These are phyloP conservation scores for Brassica rapa DNA, from an alignment of 345 rosid species.

Conservation along the genomic window DNA sequence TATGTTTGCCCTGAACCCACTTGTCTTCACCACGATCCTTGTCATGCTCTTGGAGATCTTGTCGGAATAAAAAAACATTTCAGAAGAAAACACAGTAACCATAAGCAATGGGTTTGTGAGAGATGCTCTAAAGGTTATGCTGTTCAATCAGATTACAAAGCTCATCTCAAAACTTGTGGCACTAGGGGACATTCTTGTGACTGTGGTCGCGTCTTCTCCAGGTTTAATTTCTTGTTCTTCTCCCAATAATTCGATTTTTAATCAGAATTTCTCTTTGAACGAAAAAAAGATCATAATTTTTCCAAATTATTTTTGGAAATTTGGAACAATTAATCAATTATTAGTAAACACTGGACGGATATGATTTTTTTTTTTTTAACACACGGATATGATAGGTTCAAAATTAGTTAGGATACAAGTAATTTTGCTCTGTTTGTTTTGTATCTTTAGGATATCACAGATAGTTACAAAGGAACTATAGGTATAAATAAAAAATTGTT, in stretches of 20 bases:
- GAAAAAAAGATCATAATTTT: neutral
- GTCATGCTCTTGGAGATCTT: conserved; percentile 84
- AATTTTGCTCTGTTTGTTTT: conserved; percentile 21
- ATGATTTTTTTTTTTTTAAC: neutral
- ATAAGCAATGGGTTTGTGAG: conserved; percentile 81
- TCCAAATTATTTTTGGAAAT: neutral
- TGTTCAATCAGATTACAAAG: conserved; percentile 87
- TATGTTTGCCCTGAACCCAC: conserved; percentile 79
- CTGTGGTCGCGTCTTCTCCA: conserved; percentile 92
- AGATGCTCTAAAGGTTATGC: conserved; percentile 82
- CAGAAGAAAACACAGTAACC: conserved; percentile 75
- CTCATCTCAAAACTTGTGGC: conserved; percentile 88
- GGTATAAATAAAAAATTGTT: conserved; percentile 21
- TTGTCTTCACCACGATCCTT: conserved; percentile 84
- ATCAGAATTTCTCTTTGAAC: neutral
- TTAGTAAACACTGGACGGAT: conserved; percentile 19
- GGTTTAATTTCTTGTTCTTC: conserved; percentile 45
- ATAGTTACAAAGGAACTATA: neutral
- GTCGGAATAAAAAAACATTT: conserved; percentile 85
- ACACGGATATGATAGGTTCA: neutral
- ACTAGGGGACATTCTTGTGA: conserved; percentile 89
- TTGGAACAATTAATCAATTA: conserved; percentile 5
- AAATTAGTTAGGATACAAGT: neutral
- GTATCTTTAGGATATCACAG: conserved; percentile 7
- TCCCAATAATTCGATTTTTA: neutral